These are phyloP conservation scores for Helianthus annuus DNA, from an alignment of 129 eudicot species.

Conservation along the genomic window HanXRQr2.0-SUNRISE NC_035434.2:111111249-111111748, in stretches of 20 bases:
- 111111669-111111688: too few species aligned
- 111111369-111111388: conserved; percentile 53
- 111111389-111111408: conserved; percentile 51
- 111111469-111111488: conserved; percentile 34
- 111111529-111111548: too few species aligned
- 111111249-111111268: too few species aligned
- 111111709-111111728: too few species aligned
- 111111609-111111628: too few species aligned
- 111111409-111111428: conserved; percentile 55
- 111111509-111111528: conserved; percentile 42
- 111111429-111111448: conserved; percentile 46
- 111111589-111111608: too few species aligned
- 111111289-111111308: conserved; percentile 50
- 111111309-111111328: conserved; percentile 34
- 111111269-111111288: conserved; percentile 63
- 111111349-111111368: conserved; percentile 48
- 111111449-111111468: conserved; percentile 36
- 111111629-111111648: too few species aligned
- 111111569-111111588: too few species aligned
- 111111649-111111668: too few species aligned
- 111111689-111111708: too few species aligned
- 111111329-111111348: conserved; percentile 40
- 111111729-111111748: too few species aligned
- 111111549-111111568: too few species aligned
- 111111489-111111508: conserved; percentile 36